Evolutionary conservation across 371 early-diverging fungal species (phyloP).

Genomic region (Syncephalastrum monosporum): DNA sequence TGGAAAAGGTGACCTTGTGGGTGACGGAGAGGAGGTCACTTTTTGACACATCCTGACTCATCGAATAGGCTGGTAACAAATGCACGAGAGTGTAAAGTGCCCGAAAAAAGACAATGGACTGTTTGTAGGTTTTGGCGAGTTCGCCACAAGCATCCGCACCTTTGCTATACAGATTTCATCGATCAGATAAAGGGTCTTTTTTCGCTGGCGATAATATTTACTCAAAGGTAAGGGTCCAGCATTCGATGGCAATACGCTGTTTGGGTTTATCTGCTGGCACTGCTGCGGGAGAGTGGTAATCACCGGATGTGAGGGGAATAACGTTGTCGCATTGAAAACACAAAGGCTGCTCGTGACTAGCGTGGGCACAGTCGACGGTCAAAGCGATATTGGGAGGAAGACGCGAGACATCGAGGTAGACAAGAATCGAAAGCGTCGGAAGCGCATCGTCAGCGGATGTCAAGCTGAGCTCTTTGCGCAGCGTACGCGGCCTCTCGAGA

Average conservation of each 20-base stretch:
- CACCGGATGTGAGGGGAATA: too few species aligned
- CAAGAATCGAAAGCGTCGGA: slow-evolving; percentile 70
- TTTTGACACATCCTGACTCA: slow-evolving; percentile 54
- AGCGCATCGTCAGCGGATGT: slow-evolving; percentile 47
- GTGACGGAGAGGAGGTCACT: slow-evolving; percentile 8
- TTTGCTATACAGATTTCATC: too few species aligned
- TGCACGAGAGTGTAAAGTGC: slow-evolving; percentile 76
- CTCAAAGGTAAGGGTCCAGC: slow-evolving; percentile 78
- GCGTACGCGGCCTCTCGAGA: slow-evolving; percentile 63
- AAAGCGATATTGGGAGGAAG: slow-evolving; percentile 52
- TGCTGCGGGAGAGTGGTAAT: too few species aligned
- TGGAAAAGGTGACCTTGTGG: slow-evolving; percentile 34
- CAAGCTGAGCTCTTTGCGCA: slow-evolving; percentile 71
- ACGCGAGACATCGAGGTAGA: slow-evolving; percentile 68
- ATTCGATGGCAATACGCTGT: slow-evolving; percentile 66
- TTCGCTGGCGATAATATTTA: slow-evolving; percentile 21
- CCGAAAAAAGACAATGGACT: slow-evolving; percentile 85
- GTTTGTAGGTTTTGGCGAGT: slow-evolving; percentile 86
- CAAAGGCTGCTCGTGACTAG: too few species aligned
- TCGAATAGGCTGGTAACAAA: slow-evolving; percentile 71
- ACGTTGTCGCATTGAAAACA: too few species aligned
- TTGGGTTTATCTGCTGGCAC: not conserved
- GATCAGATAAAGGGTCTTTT: not conserved
- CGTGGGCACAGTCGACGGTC: slow-evolving; percentile 32
- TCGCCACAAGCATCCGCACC: not conserved